A percentile compares a stretch with the other conserved stretches of the same genome.
Conservation (phyloP, 2,329 filamentous ascomycete genomes). For the Curvularia eragrostidis region DNA sequence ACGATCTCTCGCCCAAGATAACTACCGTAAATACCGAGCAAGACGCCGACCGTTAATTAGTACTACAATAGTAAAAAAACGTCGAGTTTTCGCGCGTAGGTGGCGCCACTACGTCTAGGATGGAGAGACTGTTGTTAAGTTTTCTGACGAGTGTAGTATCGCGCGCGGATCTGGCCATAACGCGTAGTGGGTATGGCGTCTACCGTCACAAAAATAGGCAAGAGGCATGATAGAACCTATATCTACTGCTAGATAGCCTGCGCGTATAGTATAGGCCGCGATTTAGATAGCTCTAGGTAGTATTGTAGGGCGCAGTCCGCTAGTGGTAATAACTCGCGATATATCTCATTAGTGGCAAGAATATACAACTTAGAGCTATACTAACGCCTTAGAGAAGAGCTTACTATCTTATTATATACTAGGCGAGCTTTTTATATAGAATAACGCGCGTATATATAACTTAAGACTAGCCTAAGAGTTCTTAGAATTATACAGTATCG, state of each 20-base stretch:
- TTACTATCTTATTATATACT: constrained; percentile 10
- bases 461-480: constrained; percentile 15
- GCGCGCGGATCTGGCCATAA: constrained; percentile 5
- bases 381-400: constrained; percentile 8
- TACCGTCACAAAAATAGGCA: constrained; percentile 2
- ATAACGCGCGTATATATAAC: constrained; percentile 34
- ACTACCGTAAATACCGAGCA: constrained; percentile 8
- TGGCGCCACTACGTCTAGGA: neutral
- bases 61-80: neutral
- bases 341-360: neutral
- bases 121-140: neutral
- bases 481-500: neutral
- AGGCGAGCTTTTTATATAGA: constrained; percentile 24
- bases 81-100: neutral
- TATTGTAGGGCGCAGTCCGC: constrained; percentile 1
- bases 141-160: constrained; percentile 5
- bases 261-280: constrained; percentile 8
- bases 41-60: constrained; percentile 6
- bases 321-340: constrained; percentile 22
- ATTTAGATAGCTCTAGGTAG: constrained; percentile 12
- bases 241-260: neutral
- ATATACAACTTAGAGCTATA: constrained; percentile 18
- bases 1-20: neutral
- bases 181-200: neutral
- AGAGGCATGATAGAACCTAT: constrained; percentile 1